Conservation (phyloP, 495 filamentous ascomycete genomes). For the Penicillium subrubescens region DNA sequence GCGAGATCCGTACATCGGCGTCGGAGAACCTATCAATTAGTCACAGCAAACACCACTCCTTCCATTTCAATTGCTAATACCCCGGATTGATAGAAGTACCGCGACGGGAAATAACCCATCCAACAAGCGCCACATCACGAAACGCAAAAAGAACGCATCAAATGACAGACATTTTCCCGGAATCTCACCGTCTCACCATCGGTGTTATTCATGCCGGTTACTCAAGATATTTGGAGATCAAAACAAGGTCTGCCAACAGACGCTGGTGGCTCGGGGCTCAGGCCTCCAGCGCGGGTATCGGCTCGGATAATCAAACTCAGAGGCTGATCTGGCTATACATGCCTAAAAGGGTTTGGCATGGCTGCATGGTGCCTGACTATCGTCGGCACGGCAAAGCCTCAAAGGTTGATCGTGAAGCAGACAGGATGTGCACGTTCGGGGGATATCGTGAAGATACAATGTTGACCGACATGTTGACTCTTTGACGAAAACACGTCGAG, state of each 20-base stretch:
- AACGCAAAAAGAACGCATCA: background rate
- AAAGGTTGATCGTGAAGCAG: background rate
- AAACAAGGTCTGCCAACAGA: background rate
- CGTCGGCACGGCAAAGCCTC: background rate
- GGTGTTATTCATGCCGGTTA: background rate
- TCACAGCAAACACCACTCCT: background rate
- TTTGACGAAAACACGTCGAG: background rate
- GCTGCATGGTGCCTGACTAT: slow-evolving; percentile 23
- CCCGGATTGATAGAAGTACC: background rate
- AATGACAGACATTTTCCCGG: background rate
- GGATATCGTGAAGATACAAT: background rate
- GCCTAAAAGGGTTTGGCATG: slow-evolving; percentile 15
- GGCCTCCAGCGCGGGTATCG: slow-evolving; percentile 2
- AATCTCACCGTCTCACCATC: background rate
- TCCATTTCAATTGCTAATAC: background rate
- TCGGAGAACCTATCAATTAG: background rate
- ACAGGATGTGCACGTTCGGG: background rate
- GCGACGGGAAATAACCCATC: too few species aligned
- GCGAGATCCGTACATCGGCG: background rate
- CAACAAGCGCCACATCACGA: background rate
- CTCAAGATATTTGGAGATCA: background rate
- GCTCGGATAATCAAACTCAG: background rate
- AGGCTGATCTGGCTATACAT: slow-evolving; percentile 11
- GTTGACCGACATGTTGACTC: background rate
- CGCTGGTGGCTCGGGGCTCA: background rate